These are phyloP conservation scores for Pseudocercospora vitis DNA, from an alignment of 2,329 filamentous ascomycete species.

Conservation along the genomic window DNA sequence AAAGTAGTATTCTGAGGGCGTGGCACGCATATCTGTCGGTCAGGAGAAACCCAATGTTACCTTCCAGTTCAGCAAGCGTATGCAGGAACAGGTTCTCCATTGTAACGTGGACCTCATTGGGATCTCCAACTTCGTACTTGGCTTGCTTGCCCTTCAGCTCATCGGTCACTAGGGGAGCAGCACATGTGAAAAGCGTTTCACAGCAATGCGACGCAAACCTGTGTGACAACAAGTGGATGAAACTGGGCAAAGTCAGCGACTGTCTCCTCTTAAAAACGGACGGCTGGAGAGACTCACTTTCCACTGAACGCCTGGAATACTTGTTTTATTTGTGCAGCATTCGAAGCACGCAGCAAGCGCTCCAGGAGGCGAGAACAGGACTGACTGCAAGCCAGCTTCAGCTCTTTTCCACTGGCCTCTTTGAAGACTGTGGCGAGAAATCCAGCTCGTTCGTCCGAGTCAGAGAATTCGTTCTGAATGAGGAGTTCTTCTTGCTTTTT, in stretches of 20 bases:
- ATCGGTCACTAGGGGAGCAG: constrained; percentile 73
- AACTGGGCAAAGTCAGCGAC: constrained; percentile 46
- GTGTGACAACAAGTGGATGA: constrained; percentile 86
- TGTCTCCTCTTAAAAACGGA: background rate
- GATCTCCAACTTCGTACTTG: constrained; percentile 42
- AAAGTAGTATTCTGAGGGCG: constrained; percentile 77
- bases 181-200: constrained; percentile 84
- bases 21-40: constrained; percentile 91
- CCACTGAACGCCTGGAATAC: constrained; percentile 82
- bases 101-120: constrained; percentile 56
- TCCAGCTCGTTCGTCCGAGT: constrained; percentile 58
- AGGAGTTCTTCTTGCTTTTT: constrained; percentile 84
- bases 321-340: constrained; percentile 75
- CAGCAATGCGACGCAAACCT: constrained; percentile 97
- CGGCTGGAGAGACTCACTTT: constrained; percentile 53
- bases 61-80: constrained; percentile 84
- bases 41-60: constrained; percentile 76
- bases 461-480: constrained; percentile 78
- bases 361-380: constrained; percentile 93
- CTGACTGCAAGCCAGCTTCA: constrained; percentile 95
- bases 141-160: constrained; percentile 60
- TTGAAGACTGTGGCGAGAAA: constrained; percentile 76
- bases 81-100: constrained; percentile 85
- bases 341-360: constrained; percentile 79
- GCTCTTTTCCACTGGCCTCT: constrained; percentile 86